Evolutionary conservation across 1,139 yeast species (phyloP), one percentile per base, ranked within the genome.

Genomic region (Lodderomyces pseudojiufengensis): DNA sequence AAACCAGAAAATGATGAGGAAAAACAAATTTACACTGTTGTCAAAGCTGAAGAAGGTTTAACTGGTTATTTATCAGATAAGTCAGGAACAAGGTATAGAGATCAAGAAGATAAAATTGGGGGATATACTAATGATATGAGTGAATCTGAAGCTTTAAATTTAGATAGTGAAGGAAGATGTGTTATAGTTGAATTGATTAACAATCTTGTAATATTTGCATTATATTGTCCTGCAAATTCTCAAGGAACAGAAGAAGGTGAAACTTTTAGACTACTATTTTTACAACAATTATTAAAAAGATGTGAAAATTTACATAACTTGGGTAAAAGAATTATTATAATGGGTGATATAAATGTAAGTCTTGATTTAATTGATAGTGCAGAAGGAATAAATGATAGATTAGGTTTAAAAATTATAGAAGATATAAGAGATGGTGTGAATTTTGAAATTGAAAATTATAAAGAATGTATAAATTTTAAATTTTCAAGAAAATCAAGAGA

Each of bases 181-280:
- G 72, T 87, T 3, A 72, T 85, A 8, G 61, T 90, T 1, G 97
- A 92, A 51, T 53, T 90, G 21, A 82, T 80, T 1, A 65, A 59
- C 41, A 72, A 76, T 43, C 58, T 80, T 2, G 84, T 84, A 2
- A 57, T 92, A 0, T 77, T 92, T 37, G 78, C 90, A 1, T 72
- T 87, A 2, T 92, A 92, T 52, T 90, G 97, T 52, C 97, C 97
- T 0, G 97, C 97, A 1, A 87, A 88, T 52, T 85, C 97, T 0
- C 63, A 64, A 59, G 67, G 63, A 0, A 75, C 87, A 0, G 88
- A 79, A 3, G 85, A 80, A 35, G 94, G 94, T 9, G 84, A 81
- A 40, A 57, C 56, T 13, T 83, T 67, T 48, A 62, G 95, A 31
- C 51, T 76, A 30, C 55, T 63, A 9, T 92, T 85, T 50, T 63